Evolutionary conservation across 192 early-diverging fungal species (phyloP), one percentile per base, ranked within the genome.

Genomic region (Lobosporangium transversale): DNA sequence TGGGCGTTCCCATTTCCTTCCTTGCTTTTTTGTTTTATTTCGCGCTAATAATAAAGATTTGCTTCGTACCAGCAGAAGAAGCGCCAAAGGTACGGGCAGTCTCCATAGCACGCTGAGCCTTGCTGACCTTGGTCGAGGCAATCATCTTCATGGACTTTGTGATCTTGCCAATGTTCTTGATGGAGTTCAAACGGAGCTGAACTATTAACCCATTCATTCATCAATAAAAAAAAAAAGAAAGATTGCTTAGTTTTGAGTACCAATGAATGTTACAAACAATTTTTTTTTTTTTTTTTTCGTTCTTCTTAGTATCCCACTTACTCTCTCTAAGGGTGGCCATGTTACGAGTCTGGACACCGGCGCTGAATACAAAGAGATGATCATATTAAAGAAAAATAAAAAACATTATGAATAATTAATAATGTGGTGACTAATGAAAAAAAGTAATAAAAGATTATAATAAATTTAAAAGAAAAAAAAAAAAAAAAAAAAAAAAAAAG

Each of bases 111-210:
- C 90, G 88, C 86, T 97, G 93, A 31, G 95, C 92, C 83, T 90
- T 93, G 78, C 9, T 80, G 76, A 97, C 94, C 89, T 99, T 99
- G 83, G 96, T 99, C 42, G 97, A 97, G 40, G 97, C 96, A 97
- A 99, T 99, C 95, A 99, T 97, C 89, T 99, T 99, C 97, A 99
- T 99, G 47, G 96, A 98, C 84, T 97, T 96, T 54, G 97, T 99
- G 81, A 99, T 98, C 87, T 99, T 99, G 74, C 91, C 94, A 86
- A 98, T 99, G 90, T 96, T 98, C 66, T 92, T 89, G 61, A 99
- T 89, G 62, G 97, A 97, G 87, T 97, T 96, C 79, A 97, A 83
- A 62, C 97, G 95, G 60, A 90, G 81, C 82, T 94, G 94, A 84
- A 99, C 93, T 95, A 80, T 58, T 56, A 11, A 74, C 37, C 37